Conservation (phyloP, 495 filamentous ascomycete genomes). For the Xylaria scruposa region DNA sequence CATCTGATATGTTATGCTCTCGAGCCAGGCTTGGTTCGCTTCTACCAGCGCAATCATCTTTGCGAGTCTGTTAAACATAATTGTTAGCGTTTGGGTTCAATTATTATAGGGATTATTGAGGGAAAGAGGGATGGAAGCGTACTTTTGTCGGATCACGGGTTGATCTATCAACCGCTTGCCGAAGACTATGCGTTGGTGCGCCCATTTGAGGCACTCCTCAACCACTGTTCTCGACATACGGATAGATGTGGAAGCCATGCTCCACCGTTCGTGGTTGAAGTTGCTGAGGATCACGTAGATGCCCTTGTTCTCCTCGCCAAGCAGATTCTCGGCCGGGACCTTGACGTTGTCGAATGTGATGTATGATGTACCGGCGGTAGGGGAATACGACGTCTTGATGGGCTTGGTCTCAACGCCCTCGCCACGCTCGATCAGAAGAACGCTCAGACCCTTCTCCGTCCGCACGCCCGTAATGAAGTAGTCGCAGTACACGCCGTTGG, state of each 20-base stretch:
- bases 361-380: constrained; percentile 78
- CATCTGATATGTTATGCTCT: constrained; percentile 85
- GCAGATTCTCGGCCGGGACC: constrained; percentile 78
- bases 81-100: constrained; percentile 1
- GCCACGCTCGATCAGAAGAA: constrained; percentile 75
- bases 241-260: constrained; percentile 69
- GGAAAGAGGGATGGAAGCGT: neutral
- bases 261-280: constrained; percentile 84
- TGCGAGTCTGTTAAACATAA: constrained; percentile 56
- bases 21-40: constrained; percentile 84
- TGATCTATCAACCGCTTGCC: constrained; percentile 81
- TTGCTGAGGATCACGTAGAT: constrained; percentile 89
- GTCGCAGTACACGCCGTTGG: constrained; percentile 83
- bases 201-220: constrained; percentile 89
- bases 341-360: constrained; percentile 88
- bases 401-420: constrained; percentile 75
- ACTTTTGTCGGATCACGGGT: constrained; percentile 83
- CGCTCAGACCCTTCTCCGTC: constrained; percentile 82
- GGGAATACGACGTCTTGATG: constrained; percentile 88
- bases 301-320: constrained; percentile 86
- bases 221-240: constrained; percentile 71
- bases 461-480: constrained; percentile 85
- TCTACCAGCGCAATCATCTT: constrained; percentile 87
- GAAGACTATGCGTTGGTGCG: constrained; percentile 88
- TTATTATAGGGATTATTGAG: neutral